Evolutionary conservation across 2,329 filamentous ascomycete species (phyloP), one percentile per base, ranked within the genome.

Genomic region (Plenodomus tracheiphilus): DNA sequence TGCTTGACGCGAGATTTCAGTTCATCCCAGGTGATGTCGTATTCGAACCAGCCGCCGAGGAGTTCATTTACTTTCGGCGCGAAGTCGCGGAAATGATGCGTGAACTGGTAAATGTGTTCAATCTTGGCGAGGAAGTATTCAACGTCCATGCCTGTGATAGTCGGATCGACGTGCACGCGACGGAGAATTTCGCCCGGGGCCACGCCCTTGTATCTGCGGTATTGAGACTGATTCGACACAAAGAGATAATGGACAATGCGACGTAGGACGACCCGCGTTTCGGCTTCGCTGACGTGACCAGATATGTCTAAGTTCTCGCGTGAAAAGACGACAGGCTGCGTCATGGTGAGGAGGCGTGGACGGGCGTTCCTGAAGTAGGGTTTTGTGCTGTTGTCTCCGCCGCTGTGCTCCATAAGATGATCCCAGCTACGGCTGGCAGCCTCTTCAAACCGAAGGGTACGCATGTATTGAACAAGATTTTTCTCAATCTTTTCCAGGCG

Each of bases 101-200:
- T 48, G 2, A 41, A 46, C 17, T 44, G 35, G 28, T 43, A 49
- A 15, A 61, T 8, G 38, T 63, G 43, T 2, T 39, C 47, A 8
- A 69, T 36, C 42, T 62, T 67, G 36, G 41, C 47, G 2, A 59
- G 25, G 13, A 69, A 20, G 22, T 61, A 66, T 11, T 56, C 49
- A 20, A 54, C 32, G 22, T 67, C 47, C 36, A 67, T 42, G 8
- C 65, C 66, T 11, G 57, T 53, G 15, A 64, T 50, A 6, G 60
- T 52, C 2, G 66, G 66, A 36, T 67, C 61, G 10, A 68, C 53
- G 15, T 55, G 41, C 2, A 53, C 22, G n/a, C 42, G 41, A 17
- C 54, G 57, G 17, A 65, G 40, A 7, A 50, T 20, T 13, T 59
- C 54, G 36, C 39, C 38, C 21, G 30, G 41, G 15, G 51, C 41